A percentile compares a stretch with the other conserved stretches of the same genome.
phyloP scores from a whole-genome alignment of 805 yeast species.

The Ogataea angusta region DNA sequence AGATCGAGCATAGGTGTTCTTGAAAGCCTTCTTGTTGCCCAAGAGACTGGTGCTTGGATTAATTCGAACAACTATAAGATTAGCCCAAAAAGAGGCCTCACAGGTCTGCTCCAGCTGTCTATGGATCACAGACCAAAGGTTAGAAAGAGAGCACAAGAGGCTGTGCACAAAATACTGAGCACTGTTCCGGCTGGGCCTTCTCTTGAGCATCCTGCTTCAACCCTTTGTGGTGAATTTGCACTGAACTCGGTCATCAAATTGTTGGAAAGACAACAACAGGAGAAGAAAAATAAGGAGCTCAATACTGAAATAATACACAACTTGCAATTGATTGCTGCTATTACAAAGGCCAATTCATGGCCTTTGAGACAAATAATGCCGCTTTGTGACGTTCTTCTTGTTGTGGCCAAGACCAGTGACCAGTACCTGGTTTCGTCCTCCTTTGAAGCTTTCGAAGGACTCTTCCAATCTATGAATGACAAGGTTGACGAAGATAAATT shows the following conservation, averaged over 20 bases:
- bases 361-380: slow-evolving; percentile 65
- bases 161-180: slow-evolving; percentile 60
- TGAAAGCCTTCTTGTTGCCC: slow-evolving; percentile 74
- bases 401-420: slow-evolving; percentile 76
- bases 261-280: slow-evolving; percentile 36
- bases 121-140: slow-evolving; percentile 92
- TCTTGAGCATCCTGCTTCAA: slow-evolving; percentile 74
- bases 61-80: slow-evolving; percentile 45
- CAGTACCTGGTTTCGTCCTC: slow-evolving; percentile 81
- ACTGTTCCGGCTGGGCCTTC: slow-evolving; percentile 76
- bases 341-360: slow-evolving; percentile 79
- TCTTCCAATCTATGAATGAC: slow-evolving; percentile 61
- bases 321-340: slow-evolving; percentile 68
- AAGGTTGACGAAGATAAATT: slow-evolving; percentile 59
- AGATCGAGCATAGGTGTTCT: slow-evolving; percentile 83
- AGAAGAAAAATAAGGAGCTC: slow-evolving; percentile 40
- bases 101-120: slow-evolving; percentile 72
- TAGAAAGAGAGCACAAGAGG: slow-evolving; percentile 90
- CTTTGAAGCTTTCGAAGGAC: slow-evolving; percentile 78
- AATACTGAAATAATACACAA: slow-evolving; percentile 66
- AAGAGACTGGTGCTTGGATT: slow-evolving; percentile 78
- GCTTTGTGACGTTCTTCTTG: slow-evolving; percentile 73
- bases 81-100: slow-evolving; percentile 79
- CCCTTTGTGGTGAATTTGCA: slow-evolving; percentile 64
- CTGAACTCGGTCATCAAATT: slow-evolving; percentile 50